Conservation (phyloP, 768 basidiomycete genomes). For the Fomitopsis pulvina region DNA sequence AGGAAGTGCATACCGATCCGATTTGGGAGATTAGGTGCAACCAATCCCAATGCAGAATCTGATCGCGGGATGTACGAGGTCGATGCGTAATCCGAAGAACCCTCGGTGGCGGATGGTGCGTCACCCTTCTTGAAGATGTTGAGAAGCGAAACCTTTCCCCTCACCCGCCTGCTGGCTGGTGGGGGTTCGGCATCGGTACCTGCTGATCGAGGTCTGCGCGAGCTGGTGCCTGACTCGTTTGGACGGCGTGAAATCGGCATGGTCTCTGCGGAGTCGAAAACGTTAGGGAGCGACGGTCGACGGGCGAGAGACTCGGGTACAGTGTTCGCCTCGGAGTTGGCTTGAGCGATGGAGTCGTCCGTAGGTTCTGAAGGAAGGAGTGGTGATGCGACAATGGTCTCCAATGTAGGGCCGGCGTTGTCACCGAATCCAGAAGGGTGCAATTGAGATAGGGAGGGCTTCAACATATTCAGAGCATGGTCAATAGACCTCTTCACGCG, state of each 20-base stretch:
- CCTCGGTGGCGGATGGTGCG: constrained; percentile 20
- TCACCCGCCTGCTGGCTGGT: constrained; percentile 38
- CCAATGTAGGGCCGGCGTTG: neutral
- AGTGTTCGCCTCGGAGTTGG: constrained; percentile 22
- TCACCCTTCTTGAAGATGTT: constrained; percentile 64
- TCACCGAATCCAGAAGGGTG: neutral
- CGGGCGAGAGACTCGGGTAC: constrained; percentile 27
- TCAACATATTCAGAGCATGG: constrained; percentile 48
- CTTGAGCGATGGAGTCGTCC: neutral
- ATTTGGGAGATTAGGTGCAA: constrained; percentile 10
- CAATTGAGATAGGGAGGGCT: constrained; percentile 25
- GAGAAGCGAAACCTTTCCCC: constrained; percentile 69
- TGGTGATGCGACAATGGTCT: constrained; percentile 1
- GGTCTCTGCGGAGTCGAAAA: constrained; percentile 23
- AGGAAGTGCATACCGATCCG: constrained; percentile 8
- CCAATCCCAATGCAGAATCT: constrained; percentile 17
- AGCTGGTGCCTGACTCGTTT: constrained; percentile 21
- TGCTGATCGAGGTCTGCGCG: constrained; percentile 63
- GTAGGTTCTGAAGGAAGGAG: neutral
- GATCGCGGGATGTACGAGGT: constrained; percentile 16
- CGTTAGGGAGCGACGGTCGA: constrained; percentile 66
- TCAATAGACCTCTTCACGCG: constrained; percentile 79
- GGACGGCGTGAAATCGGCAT: constrained; percentile 14
- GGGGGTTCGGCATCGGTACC: constrained; percentile 54
- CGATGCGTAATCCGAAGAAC: constrained; percentile 13